Evolutionary conservation across 495 filamentous ascomycete genomes (phyloP), one percentile per base, ranked within the genome.

Genomic region (Parathielavia appendiculata): DNA sequence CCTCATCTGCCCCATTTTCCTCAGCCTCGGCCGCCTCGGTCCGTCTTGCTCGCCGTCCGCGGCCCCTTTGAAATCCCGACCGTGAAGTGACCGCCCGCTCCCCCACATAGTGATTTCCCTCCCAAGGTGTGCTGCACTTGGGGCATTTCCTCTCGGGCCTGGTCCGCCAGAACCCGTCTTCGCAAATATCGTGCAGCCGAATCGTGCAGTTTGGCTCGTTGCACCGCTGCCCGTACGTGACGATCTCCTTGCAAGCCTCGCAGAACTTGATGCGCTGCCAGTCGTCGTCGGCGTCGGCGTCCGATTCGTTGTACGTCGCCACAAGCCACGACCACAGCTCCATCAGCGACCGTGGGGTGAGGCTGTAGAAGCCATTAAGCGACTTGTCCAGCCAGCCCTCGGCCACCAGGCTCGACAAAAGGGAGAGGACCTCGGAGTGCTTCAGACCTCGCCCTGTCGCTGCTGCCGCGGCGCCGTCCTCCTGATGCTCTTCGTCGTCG

Each of bases 211-310:
- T 77, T 17, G 77, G 72, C 39, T 88, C 80, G 6, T 76, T 70
- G 70, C 92, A 97, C 20, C 92, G 82, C 79, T 92, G 86, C 6
- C 92, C 92, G 59, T 89, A 74, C 9, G 91, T 97, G 56, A 97
- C 81, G 56, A 97, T 88, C 70, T 97, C 91, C 71, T 83, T 89
- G 70, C 93, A 98, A 2, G 88, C 90, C 68, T 85, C 80, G 72
- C 93, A 98, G 58, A 85, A 82, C 81, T 93, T 95, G 68, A 98
- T 87, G 59, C 80, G 81, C 62, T 87, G 78, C 76, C 75, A 81
- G 38, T 79, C 81, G 19, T 2, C 77, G 1, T 79, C 79, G 1
- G 78, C 77, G 1, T 79, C 79, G 1, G 78, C 77, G 23, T 83
- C 83, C 4, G 69, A 61, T 60, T 90, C 86, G 70, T 97, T 97